These are phyloP conservation scores for Salicornia ramosissima DNA, from an alignment of 148 eudicot genomes.

Conservation along the genomic window DNA sequence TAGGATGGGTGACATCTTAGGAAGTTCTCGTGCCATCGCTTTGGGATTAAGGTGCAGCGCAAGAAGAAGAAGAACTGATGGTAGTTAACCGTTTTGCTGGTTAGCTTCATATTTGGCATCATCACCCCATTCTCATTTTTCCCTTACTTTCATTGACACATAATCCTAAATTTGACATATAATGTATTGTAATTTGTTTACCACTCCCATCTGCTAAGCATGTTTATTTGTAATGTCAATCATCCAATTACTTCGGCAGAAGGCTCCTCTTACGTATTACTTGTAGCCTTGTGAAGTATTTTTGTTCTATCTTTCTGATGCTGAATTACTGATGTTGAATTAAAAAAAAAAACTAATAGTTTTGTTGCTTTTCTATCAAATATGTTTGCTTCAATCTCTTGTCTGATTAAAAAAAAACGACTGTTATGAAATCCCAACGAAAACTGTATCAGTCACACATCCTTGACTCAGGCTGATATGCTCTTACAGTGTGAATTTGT, in stretches of 20 bases:
- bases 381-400: neutral
- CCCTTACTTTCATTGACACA: no score
- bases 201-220: neutral
- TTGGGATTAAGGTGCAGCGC: no score
- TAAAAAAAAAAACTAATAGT: neutral
- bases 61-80: no score
- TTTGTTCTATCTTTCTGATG: neutral
- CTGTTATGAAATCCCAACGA: neutral
- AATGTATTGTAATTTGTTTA: neutral
- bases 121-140: no score
- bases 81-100: neutral
- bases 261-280: neutral
- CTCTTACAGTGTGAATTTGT: no score
- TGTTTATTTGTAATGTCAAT: neutral
- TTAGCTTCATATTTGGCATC: neutral
- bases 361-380: neutral
- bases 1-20: no score
- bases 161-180: no score
- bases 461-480: neutral
- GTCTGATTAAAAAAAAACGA: neutral
- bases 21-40: no score
- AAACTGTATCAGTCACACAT: neutral
- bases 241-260: no score
- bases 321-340: neutral
- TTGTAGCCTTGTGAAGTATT: neutral